Percentiles rank a stretch among this genome's conserved stretches.
Conservation (phyloP, 2,329 filamentous ascomycete species). For the Colletotrichum lindemuthianum region DNA sequence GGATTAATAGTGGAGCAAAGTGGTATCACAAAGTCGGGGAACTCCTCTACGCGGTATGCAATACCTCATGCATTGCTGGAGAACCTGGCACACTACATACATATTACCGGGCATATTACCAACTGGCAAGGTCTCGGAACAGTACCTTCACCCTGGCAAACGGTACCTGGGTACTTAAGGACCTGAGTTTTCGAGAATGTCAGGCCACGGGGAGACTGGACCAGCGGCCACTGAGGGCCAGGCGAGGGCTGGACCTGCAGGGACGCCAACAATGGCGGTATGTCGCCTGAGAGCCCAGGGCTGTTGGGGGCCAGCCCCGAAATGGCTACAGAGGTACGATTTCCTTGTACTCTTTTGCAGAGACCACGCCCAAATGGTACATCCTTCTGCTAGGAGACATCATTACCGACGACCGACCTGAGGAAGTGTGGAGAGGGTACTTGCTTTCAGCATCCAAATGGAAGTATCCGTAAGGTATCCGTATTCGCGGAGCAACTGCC, state of each 20-base stretch:
- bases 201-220: conserved; percentile 4
- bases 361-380: not conserved
- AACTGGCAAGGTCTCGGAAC: too few relatives aligned
- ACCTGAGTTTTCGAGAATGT: too few relatives aligned
- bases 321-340: not conserved
- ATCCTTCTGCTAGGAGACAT: not conserved
- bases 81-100: not conserved
- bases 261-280: not conserved
- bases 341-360: not conserved
- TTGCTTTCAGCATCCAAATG: too few relatives aligned
- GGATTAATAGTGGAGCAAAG: not conserved
- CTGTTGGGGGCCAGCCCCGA: conserved; percentile 5
- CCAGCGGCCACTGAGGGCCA: not conserved
- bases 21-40: conserved; percentile 28
- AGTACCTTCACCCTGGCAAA: too few relatives aligned
- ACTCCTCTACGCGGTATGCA: not conserved
- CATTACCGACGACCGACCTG: conserved; percentile 21
- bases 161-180: too few relatives aligned
- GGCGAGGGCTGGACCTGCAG: not conserved
- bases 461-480: too few relatives aligned
- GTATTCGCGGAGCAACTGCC: too few relatives aligned
- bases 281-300: not conserved
- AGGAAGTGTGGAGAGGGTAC: conserved; percentile 6
- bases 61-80: not conserved
- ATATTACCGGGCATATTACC: too few relatives aligned